Evolutionary conservation across 2,329 filamentous ascomycete genomes (phyloP), one percentile per base, ranked within the genome.

Genomic region (Neospermospora avenae): DNA sequence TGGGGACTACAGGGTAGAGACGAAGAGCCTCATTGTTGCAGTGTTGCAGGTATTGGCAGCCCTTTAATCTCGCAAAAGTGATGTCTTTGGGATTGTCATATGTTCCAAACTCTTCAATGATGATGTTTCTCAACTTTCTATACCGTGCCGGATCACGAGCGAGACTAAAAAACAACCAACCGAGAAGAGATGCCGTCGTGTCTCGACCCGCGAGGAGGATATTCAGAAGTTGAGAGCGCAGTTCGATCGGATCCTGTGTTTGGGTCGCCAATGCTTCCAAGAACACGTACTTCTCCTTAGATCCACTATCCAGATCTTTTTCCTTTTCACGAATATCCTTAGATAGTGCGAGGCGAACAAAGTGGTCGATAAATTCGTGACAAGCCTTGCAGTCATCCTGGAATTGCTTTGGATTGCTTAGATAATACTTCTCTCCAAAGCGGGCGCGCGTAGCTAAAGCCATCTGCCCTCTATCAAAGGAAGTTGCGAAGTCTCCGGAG

Each of bases 121-220:
- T 65, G 37, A 75, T 71, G 16, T 70, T 61, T 7, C 79, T 75
- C 25, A 84, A 71, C 58, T 77, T 78, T 10, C 69, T 62, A 65
- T 75, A 81, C 39, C 78, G 71, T 0, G 63, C 63, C 1, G 72
- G 74, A 60, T 81, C 69, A 28, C 75, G 73, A 1, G 77, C 71
- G 14, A 82, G 68, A n/a, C 72, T 70, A 60, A 75, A 74, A 55
- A 82, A 77, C 16, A 77, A 69, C 77, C 78, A 83, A 10, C 78
- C 76, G 1, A 86, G 70, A 3, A 80, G 75, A 25, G 75, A 76
- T 1, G 81, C 81, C 0, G 82, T 85, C 0, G 83, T 86, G 62
- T 87, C 84, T 10, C 83, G 76, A 1, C 83, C 84, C 0, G 82
- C 84, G 1, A 84, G 73, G 42, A 86, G 78, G 58, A 85, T 79